Evolutionary conservation across 1,284 basidiomycete genomes (phyloP).

Genomic region (Ceratobasidium sp.): DNA sequence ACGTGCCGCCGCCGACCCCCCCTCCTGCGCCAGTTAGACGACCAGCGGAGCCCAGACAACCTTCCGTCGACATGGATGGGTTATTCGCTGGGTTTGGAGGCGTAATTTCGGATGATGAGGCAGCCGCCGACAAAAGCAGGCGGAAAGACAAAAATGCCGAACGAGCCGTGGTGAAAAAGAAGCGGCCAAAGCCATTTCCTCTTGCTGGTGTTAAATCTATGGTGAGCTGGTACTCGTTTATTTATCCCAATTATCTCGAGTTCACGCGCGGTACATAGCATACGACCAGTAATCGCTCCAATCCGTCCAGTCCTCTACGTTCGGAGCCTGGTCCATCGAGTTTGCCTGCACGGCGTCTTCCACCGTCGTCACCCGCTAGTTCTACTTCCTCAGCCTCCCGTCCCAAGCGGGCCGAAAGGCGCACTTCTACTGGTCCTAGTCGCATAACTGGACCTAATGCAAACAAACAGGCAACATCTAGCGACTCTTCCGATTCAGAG

Average conservation of each 20-base stretch:
- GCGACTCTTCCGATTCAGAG: not conserved
- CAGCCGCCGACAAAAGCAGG: slow-evolving; percentile 5
- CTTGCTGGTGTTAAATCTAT: not conserved
- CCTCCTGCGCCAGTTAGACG: not conserved
- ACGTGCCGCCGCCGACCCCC: slow-evolving; percentile 20
- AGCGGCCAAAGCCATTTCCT: slow-evolving; percentile 34
- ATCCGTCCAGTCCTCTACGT: too few relatives aligned
- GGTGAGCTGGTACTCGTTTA: not conserved
- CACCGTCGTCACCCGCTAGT: slow-evolving; percentile 6
- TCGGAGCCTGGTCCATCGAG: not conserved
- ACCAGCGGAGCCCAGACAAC: not conserved
- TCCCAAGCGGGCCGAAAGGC: not conserved
- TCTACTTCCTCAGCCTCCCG: not conserved
- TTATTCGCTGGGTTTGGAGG: slow-evolving; percentile 40
- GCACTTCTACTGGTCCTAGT: not conserved
- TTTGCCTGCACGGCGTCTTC: not conserved
- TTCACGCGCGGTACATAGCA: too few relatives aligned
- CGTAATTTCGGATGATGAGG: slow-evolving; percentile 35
- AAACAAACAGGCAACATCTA: not conserved
- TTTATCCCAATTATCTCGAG: too few relatives aligned
- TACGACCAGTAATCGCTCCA: too few relatives aligned
- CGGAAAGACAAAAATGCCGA: slow-evolving; percentile 10
- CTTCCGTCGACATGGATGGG: slow-evolving; percentile 21
- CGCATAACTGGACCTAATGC: not conserved
- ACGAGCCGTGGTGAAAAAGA: not conserved